Base-by-base conservation (phyloP, 306 rosid species). In the Ochetophila trinervis region DNA sequence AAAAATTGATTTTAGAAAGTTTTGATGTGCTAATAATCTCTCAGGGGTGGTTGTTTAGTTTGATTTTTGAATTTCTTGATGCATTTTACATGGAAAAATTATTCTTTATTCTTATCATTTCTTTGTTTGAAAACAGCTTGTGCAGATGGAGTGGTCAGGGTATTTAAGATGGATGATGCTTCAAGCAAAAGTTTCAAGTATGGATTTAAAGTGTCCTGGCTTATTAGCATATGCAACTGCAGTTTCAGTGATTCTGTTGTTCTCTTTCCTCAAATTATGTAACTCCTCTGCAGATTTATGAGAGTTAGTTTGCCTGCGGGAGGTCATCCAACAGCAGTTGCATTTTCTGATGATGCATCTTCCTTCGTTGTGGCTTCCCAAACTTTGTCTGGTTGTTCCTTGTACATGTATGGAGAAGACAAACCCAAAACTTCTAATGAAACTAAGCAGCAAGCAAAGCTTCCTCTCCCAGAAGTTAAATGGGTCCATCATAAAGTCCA, bases 131-230 rank as follows among this genome's bases (percentile, higher is more conserved):
- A 55, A 65, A 66, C 90, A 94, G 99, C 91, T 70, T 94, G 97
- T 72, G 96, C 85, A 48, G 99, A 94, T 84, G 99, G 99, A 80
- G 76, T 94, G 57, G 71, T 94, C 76, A 86, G 99, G 69, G 88
- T 90, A 24, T 94, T 94, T 63, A 90, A 90, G 88, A 71, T 94
- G 89, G 99, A 94, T 21, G 96, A 94, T 74, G 91, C 88, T 73
- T 80, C 85, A 51, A 90, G 97, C 65, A 90, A 88, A 90, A 94
- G 99, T 82, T 94, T 90, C 95, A 94, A 83, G 96, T 89, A 87
- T 54, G 87, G 49, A 75, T 76, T 73, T 58, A 51, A 30, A 56
- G 65, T 69, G 61, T 42, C 73, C 66, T 71, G 52, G 16, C 54
- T 49, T 40, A 55, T 52, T 23, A 44, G 36, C 55, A 65, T 50